Base-by-base conservation (phyloP, 2,329 filamentous ascomycete species). In the Fusarium temperatum region DNA sequence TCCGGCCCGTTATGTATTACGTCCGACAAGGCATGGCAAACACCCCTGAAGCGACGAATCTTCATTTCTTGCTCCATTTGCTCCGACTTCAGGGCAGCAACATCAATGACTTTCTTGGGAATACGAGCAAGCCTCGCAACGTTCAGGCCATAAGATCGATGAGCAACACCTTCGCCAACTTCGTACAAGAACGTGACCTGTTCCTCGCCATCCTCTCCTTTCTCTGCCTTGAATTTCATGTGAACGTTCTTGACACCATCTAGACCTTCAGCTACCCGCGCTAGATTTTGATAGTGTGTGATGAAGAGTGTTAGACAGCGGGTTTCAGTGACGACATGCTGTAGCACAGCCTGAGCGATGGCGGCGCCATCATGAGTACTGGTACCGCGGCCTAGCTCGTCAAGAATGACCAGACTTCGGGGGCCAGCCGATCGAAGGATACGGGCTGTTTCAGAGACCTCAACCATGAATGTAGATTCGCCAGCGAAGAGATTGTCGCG, bases 381-480 rank as follows among this genome's bases (percentile, higher is more conserved):
- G 1, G 96, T 99, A 58, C 96, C 96, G 62, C 96, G 90, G 39
- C 96, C 96, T 6, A 99, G 88, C 85, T 99, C 96, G 83, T 99
- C 96, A 11, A 99, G 90, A 50, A 99, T 94, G 70, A 99, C 93
- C 12, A 99, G 88, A 50, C 91, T 94, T 51, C 94, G 90, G 2
- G 93, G 91, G 0, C 95, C 96, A 1, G 96, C 96, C 78, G 94
- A 90, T 79, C 96, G 96, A 30, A 99, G 88, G 76, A 99, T 98
- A 69, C 95, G 91, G 3, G 93, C 91, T 3, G 96, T 98, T 82
- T 99, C 96, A 41, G 92, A 94, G 5, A 99, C 89, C 81, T 99
- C 96, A 62, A 99, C 95, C 95, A 98, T 98, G 84, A 99, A 99
- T 18, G 96, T 99, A 30, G 91, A 94, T 83, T 99, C 96, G 77